These are phyloP conservation scores for Pseudisothecium myosuroides DNA, from an alignment of 225 moss, liverwort and hornwort genomes.

Conservation along the genomic window DNA sequence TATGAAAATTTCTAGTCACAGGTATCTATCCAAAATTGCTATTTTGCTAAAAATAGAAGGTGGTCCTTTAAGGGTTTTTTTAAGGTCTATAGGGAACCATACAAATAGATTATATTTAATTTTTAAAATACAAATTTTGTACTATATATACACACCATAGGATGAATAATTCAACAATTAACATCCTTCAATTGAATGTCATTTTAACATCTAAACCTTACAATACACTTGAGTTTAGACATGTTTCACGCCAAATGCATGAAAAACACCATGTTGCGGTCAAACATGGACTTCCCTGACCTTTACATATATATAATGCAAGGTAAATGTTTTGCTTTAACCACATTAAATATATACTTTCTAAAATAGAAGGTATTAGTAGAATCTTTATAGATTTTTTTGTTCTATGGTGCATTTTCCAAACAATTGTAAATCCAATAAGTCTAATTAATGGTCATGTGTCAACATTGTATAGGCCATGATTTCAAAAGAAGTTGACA, in stretches of 20 bases:
- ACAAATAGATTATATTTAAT: neutral
- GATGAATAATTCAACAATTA: neutral
- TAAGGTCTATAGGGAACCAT: neutral
- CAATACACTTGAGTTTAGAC: neutral
- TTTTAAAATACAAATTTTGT: neutral
- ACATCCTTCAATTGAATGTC: neutral
- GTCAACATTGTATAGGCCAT: neutral
- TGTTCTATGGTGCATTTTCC: neutral
- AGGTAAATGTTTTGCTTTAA: neutral
- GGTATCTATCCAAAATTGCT: too few relatives aligned
- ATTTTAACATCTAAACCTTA: neutral
- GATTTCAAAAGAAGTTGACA: neutral
- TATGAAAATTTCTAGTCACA: too few relatives aligned
- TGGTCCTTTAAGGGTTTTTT: too few relatives aligned
- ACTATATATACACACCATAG: neutral
- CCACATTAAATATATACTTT: neutral
- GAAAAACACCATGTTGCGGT: neutral
- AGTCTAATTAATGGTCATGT: neutral
- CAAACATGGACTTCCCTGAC: neutral
- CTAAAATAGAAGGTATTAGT: accelerated
- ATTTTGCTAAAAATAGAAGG: too few relatives aligned
- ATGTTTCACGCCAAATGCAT: neutral
- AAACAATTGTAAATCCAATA: neutral
- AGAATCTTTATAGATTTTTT: neutral
- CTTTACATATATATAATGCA: neutral